Evolutionary conservation across 1,284 basidiomycete genomes (phyloP), one percentile per base, ranked within the genome.

Genomic region (Ceratobasidium papillatum): DNA sequence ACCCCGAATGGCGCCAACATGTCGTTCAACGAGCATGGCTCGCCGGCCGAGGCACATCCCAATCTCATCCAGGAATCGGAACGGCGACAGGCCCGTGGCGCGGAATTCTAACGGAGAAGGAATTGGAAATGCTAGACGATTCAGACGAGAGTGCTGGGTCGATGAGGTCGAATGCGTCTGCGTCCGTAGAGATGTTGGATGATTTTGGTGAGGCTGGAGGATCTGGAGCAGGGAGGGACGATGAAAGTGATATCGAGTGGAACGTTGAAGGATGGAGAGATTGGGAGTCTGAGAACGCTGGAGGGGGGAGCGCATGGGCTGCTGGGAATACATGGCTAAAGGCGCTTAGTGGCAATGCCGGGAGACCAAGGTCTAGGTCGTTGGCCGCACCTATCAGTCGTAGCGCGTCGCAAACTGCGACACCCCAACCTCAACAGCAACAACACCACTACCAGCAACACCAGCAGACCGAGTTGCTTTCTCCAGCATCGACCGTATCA

Each of bases 1-100:
- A 69, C 66, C 66, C 66, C 52, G 66, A 69, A 58, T 69, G 66
- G 66, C 51, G 66, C 14, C 52, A 69, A 47, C 52, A 69, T 27
- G 32, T 69, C n/a, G 54, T 69, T 8, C 66, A 69, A 30, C 51
- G 66, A 8, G 66, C 52, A 19, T 69, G 66, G 66, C 66, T 69
- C 14, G 66, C 66, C 11, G 66, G 66, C 3, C 66, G 66, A 43
- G 66, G 36, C 1, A 45, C 66, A 27, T 27, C 54, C 1, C 27
- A 34, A 14, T 22, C 54, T 36, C 25, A 58, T 58, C 14, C n/a
- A 32, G 51, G 19, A 1, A n/a, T 2, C n/a, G 59, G 59, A 12
- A 34, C 22, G 3, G 66, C 32, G 5, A n/a, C 41, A 4, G 66
- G 66, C 1, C 66, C 66, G 12, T 69, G 66, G 66, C 45, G 54